Percentiles rank a stretch among this genome's conserved stretches.
Conservation (phyloP, 352 stramenopile genomes). For the Phytopythium montanum region DNA sequence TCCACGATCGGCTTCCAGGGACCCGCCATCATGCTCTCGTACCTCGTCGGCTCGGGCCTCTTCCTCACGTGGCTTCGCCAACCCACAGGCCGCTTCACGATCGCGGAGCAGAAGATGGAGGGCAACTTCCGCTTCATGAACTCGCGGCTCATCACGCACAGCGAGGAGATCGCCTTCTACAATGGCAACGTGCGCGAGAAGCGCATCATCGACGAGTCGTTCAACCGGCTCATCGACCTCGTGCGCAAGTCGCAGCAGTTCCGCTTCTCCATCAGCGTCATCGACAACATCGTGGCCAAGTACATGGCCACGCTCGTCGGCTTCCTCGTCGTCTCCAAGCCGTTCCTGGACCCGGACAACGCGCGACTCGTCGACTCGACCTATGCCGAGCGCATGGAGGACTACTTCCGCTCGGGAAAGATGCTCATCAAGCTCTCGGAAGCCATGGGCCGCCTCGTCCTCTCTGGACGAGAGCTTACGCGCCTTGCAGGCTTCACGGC, state of each 20-base stretch:
- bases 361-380: constrained; percentile 48
- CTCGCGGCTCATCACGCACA: constrained; percentile 84
- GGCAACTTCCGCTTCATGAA: constrained; percentile 88
- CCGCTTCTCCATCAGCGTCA: constrained; percentile 74
- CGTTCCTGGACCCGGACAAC: constrained; percentile 62
- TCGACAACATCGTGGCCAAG: constrained; percentile 87
- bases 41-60: constrained; percentile 62
- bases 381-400: constrained; percentile 79
- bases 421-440: constrained; percentile 86
- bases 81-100: constrained; percentile 75
- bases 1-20: constrained; percentile 71
- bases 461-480: constrained; percentile 82
- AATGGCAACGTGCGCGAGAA: constrained; percentile 87
- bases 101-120: constrained; percentile 79
- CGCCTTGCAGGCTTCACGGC: constrained; percentile 76
- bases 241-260: constrained; percentile 81
- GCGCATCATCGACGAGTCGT: constrained; percentile 68
- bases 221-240: constrained; percentile 55
- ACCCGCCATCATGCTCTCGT: constrained; percentile 61
- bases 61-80: constrained; percentile 74
- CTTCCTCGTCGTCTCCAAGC: constrained; percentile 71
- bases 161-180: constrained; percentile 91
- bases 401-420: constrained; percentile 83
- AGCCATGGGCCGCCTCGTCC: constrained; percentile 80
- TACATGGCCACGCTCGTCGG: constrained; percentile 84